Evolutionary conservation across 352 stramenopile species (phyloP), one percentile per base, ranked within the genome.

Genomic region (Thraustochytrium sp.): DNA sequence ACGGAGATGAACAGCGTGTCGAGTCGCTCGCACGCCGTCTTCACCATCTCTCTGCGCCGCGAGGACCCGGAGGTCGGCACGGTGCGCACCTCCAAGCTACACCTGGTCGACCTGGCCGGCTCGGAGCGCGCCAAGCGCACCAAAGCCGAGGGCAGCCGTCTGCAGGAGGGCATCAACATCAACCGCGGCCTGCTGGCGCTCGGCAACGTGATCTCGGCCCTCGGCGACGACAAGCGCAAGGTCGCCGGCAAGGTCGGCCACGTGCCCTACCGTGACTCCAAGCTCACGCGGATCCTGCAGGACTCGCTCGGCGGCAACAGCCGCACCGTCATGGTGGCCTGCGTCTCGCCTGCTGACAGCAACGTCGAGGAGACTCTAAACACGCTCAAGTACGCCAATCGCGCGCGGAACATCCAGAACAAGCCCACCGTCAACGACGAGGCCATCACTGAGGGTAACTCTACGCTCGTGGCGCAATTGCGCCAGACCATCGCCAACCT

Each of bases 341-440:
- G 94, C 37, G 91, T 98, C 16, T 97, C 92, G 37, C 95, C 96
- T 0, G 93, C 94, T 0, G 94, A 98, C 83, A 96, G 93, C 76
- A 98, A 98, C 87, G 96, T 95, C 37, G 94, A 96, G 82, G 96
- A 99, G 82, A 98, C 94, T 2, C 78, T 98, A 5, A 97, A 92
- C 42, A 98, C 96, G 55, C 87, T 99, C 42, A 92, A 94, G 51
- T 99, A 98, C 78, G 96, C 96, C 2, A 97, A 98, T 80, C 91
- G 95, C 0, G 95, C 96, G 40, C 94, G 97, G 76, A 98, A 98
- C 84, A 98, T 99, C 84, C 96, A 97, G 85, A 98, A 98, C 89
- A 96, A 96, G 56, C 93, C 95, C 4, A 92, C 93, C 0, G 90
- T 97, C 68, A 98, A 98, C 87, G 92, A 98, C 62, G 95, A 98